Evolutionary conservation across 2,329 filamentous ascomycete genomes (phyloP).

Genomic region (Fusarium sp.): DNA sequence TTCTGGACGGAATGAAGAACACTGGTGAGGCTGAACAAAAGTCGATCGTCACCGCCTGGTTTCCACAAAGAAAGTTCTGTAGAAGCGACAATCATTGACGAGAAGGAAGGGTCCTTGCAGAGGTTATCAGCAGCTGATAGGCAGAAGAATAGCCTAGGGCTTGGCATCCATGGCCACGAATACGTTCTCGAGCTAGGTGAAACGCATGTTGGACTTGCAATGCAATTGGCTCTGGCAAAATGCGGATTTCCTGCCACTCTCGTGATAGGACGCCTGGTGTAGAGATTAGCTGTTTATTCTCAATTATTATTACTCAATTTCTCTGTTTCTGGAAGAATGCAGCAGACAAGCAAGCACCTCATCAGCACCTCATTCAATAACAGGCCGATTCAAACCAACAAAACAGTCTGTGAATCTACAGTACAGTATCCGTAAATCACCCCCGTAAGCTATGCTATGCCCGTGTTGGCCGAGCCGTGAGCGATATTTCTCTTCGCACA

Average conservation of each 20-base stretch:
- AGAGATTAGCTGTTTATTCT: not conserved
- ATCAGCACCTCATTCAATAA: constrained; percentile 5
- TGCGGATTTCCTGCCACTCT: constrained; percentile 6
- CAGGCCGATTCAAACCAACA: constrained; percentile 20
- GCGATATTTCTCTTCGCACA: constrained; percentile 25
- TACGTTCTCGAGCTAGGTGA: constrained; percentile 22
- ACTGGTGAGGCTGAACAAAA: constrained; percentile 34
- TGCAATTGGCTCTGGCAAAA: constrained; percentile 21
- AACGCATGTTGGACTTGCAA: constrained; percentile 26
- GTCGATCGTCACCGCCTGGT: constrained; percentile 27
- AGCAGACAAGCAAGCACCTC: not conserved
- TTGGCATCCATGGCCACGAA: constrained; percentile 6
- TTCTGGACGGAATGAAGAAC: constrained; percentile 39
- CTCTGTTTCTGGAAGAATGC: not conserved
- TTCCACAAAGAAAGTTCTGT: constrained; percentile 33
- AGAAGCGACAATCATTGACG: constrained; percentile 21
- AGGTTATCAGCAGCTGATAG: constrained; percentile 20
- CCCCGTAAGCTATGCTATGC: not conserved
- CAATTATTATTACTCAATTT: not conserved
- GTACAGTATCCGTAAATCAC: not conserved
- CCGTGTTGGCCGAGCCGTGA: constrained; percentile 38
- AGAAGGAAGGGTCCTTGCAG: constrained; percentile 24
- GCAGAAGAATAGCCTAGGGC: constrained; percentile 25
- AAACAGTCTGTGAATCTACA: constrained; percentile 5
- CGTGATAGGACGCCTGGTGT: constrained; percentile 10